Conservation (phyloP, 2,329 filamentous ascomycete genomes). For the Ophiognomonia clavigignenti-juglandacearum region DNA sequence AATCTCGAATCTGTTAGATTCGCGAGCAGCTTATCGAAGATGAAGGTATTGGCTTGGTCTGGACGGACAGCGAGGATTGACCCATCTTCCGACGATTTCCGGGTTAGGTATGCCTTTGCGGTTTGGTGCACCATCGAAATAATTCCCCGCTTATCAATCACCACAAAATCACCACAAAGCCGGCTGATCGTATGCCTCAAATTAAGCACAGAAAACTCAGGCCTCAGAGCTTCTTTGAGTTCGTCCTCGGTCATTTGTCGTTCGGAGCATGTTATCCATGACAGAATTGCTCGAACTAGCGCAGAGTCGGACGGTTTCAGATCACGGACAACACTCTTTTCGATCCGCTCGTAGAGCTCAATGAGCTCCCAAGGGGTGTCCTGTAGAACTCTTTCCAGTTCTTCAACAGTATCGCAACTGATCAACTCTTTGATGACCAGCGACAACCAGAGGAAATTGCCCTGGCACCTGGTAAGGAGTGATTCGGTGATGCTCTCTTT, state of each 20-base stretch:
- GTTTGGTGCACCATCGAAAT: conserved; percentile 30
- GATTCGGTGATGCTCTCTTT: conserved; percentile 19
- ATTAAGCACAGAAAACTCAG: neutral
- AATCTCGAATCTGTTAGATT: conserved; percentile 17
- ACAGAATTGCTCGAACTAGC: conserved; percentile 20
- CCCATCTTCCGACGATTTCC: neutral
- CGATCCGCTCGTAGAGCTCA: conserved; percentile 28
- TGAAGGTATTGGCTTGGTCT: conserved; percentile 14
- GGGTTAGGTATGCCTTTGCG: conserved; percentile 28
- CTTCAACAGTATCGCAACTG: conserved; percentile 20
- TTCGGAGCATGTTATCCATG: conserved; percentile 21
- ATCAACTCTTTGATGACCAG: conserved; percentile 26
- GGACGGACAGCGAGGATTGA: conserved; percentile 16
- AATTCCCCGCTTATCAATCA: conserved; percentile 23
- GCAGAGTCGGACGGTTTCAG: conserved; percentile 9
- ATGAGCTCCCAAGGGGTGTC: conserved; percentile 28
- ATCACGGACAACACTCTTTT: conserved; percentile 16
- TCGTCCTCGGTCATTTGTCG: conserved; percentile 21
- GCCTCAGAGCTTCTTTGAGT: conserved; percentile 20
- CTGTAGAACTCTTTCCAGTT: conserved; percentile 21
- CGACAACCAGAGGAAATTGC: conserved; percentile 30
- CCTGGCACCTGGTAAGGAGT: conserved; percentile 22
- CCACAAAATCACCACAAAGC: conserved; percentile 27
- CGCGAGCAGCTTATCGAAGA: conserved; percentile 21
- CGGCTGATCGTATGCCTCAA: conserved; percentile 17